phyloP scores from a whole-genome alignment of 306 rosid species.

The Gillenia trifoliata region DNA sequence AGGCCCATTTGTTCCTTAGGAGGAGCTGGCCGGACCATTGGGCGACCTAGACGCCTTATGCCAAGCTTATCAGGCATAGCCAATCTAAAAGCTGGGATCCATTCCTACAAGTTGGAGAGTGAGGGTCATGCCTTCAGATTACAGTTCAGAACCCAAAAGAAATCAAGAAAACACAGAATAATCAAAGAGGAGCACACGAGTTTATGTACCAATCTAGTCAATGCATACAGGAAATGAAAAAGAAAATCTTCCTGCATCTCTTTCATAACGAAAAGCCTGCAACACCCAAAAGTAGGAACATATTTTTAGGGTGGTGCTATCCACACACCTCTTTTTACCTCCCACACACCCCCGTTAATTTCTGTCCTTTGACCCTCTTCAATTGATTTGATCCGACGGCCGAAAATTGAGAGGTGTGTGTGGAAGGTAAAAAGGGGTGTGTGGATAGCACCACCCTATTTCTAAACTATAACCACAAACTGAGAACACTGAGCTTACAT shows the following conservation, averaged over 20 bases:
- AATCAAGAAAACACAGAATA: background rate
- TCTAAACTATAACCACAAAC: background rate
- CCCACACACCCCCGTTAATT: too few relatives aligned
- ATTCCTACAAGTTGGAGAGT: conserved; percentile 57
- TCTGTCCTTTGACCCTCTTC: too few relatives aligned
- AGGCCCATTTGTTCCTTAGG: conserved; percentile 43
- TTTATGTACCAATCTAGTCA: background rate
- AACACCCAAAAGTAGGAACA: conserved; percentile 1
- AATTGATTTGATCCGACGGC: too few relatives aligned
- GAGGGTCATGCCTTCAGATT: conserved; percentile 2
- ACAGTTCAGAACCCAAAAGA: conserved; percentile 3
- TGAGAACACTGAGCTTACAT: background rate
- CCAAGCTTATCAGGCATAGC: conserved; percentile 88
- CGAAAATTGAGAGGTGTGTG: too few relatives aligned
- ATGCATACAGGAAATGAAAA: background rate
- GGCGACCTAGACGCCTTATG: conserved; percentile 72
- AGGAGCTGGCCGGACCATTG: conserved; percentile 73
- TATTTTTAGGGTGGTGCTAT: too few relatives aligned
- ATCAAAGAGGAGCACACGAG: background rate
- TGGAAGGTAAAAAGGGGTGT: too few relatives aligned
- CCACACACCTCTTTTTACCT: too few relatives aligned
- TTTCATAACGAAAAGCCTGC: background rate
- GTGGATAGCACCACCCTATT: too few relatives aligned
- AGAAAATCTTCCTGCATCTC: background rate
- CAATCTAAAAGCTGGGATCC: conserved; percentile 74